Conservation (phyloP, 2,329 filamentous ascomycete species). For the Monosporascus ibericus region DNA sequence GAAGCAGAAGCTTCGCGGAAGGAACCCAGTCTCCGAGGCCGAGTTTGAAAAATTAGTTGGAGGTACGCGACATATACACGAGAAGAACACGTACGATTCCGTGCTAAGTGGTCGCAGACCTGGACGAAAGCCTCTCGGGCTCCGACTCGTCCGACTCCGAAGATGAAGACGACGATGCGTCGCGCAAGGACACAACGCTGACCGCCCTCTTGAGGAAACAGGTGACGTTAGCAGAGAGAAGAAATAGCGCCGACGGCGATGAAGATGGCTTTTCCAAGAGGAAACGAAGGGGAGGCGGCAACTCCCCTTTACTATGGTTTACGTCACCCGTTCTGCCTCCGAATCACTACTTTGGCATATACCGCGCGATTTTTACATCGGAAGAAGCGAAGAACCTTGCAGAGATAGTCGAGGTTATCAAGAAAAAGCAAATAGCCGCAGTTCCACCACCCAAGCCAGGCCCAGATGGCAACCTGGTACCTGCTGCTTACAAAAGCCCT, state of each 20-base stretch:
- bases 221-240: slow-evolving; percentile 59
- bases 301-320: slow-evolving; percentile 80
- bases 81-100: not conserved
- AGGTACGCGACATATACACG: not conserved
- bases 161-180: slow-evolving; percentile 50
- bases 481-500: slow-evolving; percentile 59
- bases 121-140: slow-evolving; percentile 90
- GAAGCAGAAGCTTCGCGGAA: slow-evolving; percentile 79
- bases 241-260: slow-evolving; percentile 38
- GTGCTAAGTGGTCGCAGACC: slow-evolving; percentile 34
- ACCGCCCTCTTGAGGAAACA: slow-evolving; percentile 76
- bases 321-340: slow-evolving; percentile 66
- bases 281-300: slow-evolving; percentile 52
- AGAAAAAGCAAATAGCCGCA: slow-evolving; percentile 70
- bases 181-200: slow-evolving; percentile 60
- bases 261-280: slow-evolving; percentile 41
- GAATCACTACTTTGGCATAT: slow-evolving; percentile 79
- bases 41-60: slow-evolving; percentile 86
- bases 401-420: slow-evolving; percentile 61
- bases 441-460: slow-evolving; percentile 45
- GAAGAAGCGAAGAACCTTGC: slow-evolving; percentile 61
- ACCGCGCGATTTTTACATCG: slow-evolving; percentile 71
- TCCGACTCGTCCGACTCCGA: slow-evolving; percentile 71
- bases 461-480: slow-evolving; percentile 52
- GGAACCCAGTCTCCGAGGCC: slow-evolving; percentile 63